Evolutionary conservation across 345 rosid species (phyloP).

Genomic region (Gossypium stocksii): DNA sequence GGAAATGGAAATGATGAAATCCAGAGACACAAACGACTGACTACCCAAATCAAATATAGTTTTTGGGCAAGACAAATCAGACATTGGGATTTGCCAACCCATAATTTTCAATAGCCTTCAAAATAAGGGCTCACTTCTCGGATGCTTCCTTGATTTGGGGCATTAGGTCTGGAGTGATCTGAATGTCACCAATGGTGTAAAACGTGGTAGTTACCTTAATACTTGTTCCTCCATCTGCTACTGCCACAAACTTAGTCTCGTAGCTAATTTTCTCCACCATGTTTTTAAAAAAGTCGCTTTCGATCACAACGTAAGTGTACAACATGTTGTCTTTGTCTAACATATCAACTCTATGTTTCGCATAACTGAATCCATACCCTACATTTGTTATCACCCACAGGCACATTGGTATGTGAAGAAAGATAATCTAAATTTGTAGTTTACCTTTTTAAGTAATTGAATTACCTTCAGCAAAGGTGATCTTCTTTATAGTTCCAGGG

Average conservation of each 20-base stretch:
- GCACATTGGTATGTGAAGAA: not conserved
- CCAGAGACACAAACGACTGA: no score
- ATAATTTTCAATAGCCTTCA: no score
- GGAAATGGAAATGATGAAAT: no score
- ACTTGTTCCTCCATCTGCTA: not conserved
- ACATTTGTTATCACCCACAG: not conserved
- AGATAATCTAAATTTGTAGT: not conserved
- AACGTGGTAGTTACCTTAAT: conserved; percentile 17
- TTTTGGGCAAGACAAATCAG: no score
- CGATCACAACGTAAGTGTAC: not conserved
- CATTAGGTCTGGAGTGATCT: no score
- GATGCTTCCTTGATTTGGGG: no score
- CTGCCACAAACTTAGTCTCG: not conserved
- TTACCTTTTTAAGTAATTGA: not conserved
- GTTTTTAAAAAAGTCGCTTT: not conserved
- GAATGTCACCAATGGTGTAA: no score
- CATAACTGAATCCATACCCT: not conserved
- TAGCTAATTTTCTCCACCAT: not conserved
- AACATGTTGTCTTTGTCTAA: conserved; percentile 14
- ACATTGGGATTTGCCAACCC: no score
- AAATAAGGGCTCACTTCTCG: no score
- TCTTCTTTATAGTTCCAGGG: conserved; percentile 20
- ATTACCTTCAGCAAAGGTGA: conserved; percentile 15
- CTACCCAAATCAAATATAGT: no score
- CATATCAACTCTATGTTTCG: conserved; percentile 28